Evolutionary conservation across 805 yeast genomes (phyloP).

Genomic region (Saccharomycopsis fermentans): DNA sequence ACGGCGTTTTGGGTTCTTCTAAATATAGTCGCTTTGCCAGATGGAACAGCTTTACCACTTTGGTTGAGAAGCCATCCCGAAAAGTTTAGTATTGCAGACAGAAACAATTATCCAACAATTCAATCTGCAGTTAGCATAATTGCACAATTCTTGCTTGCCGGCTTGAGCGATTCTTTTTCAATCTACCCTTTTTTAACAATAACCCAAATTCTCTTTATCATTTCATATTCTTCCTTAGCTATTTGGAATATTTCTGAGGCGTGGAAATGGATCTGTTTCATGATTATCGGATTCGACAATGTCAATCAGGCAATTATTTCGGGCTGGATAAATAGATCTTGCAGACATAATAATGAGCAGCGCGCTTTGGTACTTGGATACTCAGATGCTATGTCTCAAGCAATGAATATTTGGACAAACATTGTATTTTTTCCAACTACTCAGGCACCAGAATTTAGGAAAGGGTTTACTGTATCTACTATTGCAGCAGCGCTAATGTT

Average conservation of each 20-base stretch:
- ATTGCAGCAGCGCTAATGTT: not conserved
- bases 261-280: not conserved
- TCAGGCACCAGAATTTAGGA: not conserved
- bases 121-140: slow-evolving; percentile 48
- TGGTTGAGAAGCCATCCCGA: slow-evolving; percentile 37
- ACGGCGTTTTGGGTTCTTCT: slow-evolving; percentile 43
- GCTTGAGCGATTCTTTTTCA: slow-evolving; percentile 42
- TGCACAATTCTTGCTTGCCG: slow-evolving; percentile 32
- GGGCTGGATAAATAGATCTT: not conserved
- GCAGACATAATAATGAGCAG: not conserved
- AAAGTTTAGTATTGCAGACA: slow-evolving; percentile 30
- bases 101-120: slow-evolving; percentile 41
- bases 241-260: slow-evolving; percentile 43
- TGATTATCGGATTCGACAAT: not conserved
- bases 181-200: slow-evolving; percentile 31
- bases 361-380: not conserved
- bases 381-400: not conserved
- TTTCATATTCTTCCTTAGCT: slow-evolving; percentile 42
- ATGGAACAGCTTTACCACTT: slow-evolving; percentile 41
- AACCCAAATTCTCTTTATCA: slow-evolving; percentile 42
- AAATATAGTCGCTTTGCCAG: slow-evolving; percentile 34
- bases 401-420: not conserved
- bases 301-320: not conserved
- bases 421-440: not conserved
- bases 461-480: not conserved